Conservation (phyloP, 331 rosid species). For the Rosa hybrid region DNA sequence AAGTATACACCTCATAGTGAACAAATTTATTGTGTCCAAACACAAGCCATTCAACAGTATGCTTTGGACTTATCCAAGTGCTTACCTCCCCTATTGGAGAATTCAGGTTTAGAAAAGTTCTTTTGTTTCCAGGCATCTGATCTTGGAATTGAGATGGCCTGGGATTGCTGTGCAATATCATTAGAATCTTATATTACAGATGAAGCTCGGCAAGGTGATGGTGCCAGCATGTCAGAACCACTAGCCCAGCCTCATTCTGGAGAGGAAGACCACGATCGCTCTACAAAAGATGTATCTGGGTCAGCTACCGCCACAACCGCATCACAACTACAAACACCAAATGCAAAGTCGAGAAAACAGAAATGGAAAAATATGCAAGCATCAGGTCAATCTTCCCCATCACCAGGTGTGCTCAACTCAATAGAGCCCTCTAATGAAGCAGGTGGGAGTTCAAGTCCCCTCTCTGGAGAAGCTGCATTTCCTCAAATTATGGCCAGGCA, state of each 20-base stretch:
- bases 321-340: conserved; percentile 48
- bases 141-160: too few species aligned
- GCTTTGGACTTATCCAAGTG: conserved; percentile 96
- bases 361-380: conserved; percentile 74
- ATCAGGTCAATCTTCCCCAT: conserved; percentile 51
- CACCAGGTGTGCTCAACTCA: conserved; percentile 55
- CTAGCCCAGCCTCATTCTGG: conserved; percentile 16
- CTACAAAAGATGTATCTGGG: too few species aligned
- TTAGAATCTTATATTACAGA: too few species aligned
- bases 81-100: conserved; percentile 85
- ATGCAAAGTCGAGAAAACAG: conserved; percentile 68
- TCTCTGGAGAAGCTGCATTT: too few species aligned
- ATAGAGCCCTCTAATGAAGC: conserved; percentile 57
- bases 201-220: too few species aligned
- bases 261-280: conserved; percentile 52
- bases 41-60: conserved; percentile 97
- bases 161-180: too few species aligned
- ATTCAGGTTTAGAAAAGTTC: conserved; percentile 35
- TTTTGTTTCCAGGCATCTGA: too few species aligned
- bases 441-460: conserved; percentile 37
- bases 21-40: conserved; percentile 86
- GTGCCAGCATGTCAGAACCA: too few species aligned
- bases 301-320: too few species aligned
- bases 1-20: conserved; percentile 75
- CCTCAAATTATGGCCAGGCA: conserved; percentile 54